Base-by-base conservation (phyloP, 331 rosid species). In the Pyracantha coccinea region DNA sequence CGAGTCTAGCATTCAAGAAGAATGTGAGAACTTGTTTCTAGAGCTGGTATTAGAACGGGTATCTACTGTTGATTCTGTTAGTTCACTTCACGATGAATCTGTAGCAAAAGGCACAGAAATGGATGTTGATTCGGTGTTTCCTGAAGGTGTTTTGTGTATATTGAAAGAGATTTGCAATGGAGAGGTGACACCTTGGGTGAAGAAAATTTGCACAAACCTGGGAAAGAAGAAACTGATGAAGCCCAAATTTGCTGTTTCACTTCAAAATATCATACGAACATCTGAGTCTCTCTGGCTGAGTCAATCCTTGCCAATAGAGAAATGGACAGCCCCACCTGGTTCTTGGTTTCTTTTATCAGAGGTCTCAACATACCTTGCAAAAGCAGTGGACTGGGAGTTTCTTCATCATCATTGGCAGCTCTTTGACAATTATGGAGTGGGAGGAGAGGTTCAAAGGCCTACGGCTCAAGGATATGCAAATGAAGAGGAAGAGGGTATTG, bases 301-400 rank as follows among this genome's bases (percentile, higher is more conserved):
- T 62, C 84, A 87, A 66, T 84, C 90, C 74, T 65, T 76, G 90
- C 90, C 95, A 20, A 89, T 86, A 78, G 97, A 85, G 78, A 88
- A 88, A 78, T 94, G 98, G 98, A 91, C 90, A 41, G 97, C 98
- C 60, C 98, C 97, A 11, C 86, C 86, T 1, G 98, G 98, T 76
- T 92, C 96, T 70, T 91, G 98, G 98, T 87, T 94, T 86, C 96
- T 94, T 66, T 75, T 94, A 54, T 91, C 98, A 27, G 97, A 94
- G 90, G 90, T 91, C 66, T 94, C 98, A 13, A 79, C 84, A 35
- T 94, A 77, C 79, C 95, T 94, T 83, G 77, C 91, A 76, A 88
- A 90, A 87, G 82, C 84, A 68, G 92, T 94, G 70, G 88, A 90
- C 72, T 94, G 97, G 98, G 88, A 91, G 74, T 94, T 94, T 77